Base-by-base conservation (phyloP, 805 yeast species). In the Zygoascus flipseniorum region DNA sequence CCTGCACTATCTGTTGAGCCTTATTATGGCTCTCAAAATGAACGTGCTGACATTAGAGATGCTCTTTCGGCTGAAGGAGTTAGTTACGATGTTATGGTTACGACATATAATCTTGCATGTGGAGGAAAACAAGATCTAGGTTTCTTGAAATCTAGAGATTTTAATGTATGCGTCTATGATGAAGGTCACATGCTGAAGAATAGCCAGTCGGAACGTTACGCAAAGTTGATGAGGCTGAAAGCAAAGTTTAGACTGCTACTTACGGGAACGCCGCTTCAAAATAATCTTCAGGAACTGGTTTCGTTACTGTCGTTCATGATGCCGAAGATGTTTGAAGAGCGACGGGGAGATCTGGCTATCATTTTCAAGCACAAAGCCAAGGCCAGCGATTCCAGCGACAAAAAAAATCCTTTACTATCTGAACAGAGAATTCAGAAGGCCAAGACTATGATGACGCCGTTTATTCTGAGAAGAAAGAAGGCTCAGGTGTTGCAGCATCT, bases 151-250 rank as follows among this genome's bases (percentile, higher is more conserved):
- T 76, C 79, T 57, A 81, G 83, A 62, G 76, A 79, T 20, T 93
- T 93, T 69, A 89, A 93, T 67, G 87, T 85, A 59, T 81, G 95
- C 56, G 92, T 93, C 1, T 93, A 88, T 65, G 99, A 93, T 69
- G 99, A 93, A 73, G 99, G 99, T 1, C 99, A 93, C 69, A 83
- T 93, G 87, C 75, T 93, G 60, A 93, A 93, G 67, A 93, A 93
- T 68, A 86, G 96, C 2, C 75, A 78, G 56, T 80, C 93, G 31
- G 98, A 92, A 62, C 77, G 99, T 60, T 93, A 92, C 66, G 76
- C 73, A 56, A 92, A 89, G 69, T 75, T 93, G 56, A 90, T 92
- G 95, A 81, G 81, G 62, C 72, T 93, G 51, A 78, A 76, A 55
- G 97, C 93, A 0, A 77, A 79, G n/a, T 93, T 92, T 71, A 77